Evolutionary conservation across 495 filamentous ascomycete genomes (phyloP), one percentile per base, ranked within the genome.

Genomic region (Wilcoxina mikolae): DNA sequence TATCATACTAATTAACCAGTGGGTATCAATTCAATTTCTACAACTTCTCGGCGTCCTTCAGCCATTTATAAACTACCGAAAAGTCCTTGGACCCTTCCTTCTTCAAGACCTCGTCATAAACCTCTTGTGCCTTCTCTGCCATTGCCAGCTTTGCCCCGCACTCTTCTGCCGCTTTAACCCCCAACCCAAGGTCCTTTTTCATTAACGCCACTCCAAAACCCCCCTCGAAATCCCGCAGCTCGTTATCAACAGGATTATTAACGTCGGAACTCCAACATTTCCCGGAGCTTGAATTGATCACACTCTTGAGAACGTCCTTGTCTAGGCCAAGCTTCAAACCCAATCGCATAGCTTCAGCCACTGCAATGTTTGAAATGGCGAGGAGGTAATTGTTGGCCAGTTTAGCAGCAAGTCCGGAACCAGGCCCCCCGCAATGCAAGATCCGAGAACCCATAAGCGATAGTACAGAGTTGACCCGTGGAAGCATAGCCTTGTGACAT

Each of bases 321-420:
- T 94, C 84, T 9, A 95, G 75, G 1, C 89, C 89, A 75, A 82
- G 85, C 57, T 78, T 78, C 20, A 90, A 78, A 24, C 87, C 89
- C 18, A 95, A 76, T 57, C 88, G 87, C 88, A 95, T 94, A 0
- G 86, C 89, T 68, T 95, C 89, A 0, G 84, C 83, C 0, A 85
- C 88, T 1, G 85, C 89, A 59, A 95, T 89, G 63, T 94, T 95
- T 67, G 85, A 89, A 54, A 95, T 80, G 1, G 87, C 86, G 10
- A 95, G 73, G 35, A 94, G 78, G 65, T 94, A 94, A 64, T 95
- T 95, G 68, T 95, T 95, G 25, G 88, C 85, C 5, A 95, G 74
- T 67, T 95, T 95, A 10, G 80, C 87, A 2, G 83, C 80, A 0
- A 95, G 73, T 2, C 89, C 89, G 17, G 83, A 73, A 2, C 86